Evolutionary conservation across 2,329 filamentous ascomycete genomes (phyloP).

Genomic region (Pseudogymnoascus sp.): DNA sequence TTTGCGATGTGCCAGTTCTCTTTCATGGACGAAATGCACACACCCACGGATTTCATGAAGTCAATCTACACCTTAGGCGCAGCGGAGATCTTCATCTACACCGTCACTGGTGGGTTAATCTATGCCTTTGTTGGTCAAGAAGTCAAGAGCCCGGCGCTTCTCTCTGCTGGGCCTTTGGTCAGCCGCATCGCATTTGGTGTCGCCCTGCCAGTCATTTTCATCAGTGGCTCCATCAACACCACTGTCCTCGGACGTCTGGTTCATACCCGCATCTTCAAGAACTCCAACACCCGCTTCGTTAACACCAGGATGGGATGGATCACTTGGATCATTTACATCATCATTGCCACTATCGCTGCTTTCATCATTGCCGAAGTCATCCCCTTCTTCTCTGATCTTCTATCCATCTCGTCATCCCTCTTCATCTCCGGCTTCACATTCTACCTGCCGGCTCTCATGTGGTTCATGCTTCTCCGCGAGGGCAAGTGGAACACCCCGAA

Average conservation of each 20-base stretch:
- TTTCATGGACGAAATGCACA: constrained; percentile 28
- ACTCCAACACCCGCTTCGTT: constrained; percentile 19
- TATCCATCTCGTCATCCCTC: constrained; percentile 26
- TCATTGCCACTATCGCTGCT: constrained; percentile 41
- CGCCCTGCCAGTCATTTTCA: constrained; percentile 54
- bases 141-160: constrained; percentile 52
- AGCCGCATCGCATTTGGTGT: constrained; percentile 53
- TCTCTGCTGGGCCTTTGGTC: constrained; percentile 43
- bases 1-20: constrained; percentile 24
- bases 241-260: constrained; percentile 39
- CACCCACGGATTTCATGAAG: constrained; percentile 30
- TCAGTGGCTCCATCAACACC: constrained; percentile 55
- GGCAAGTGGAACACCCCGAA: constrained; percentile 22
- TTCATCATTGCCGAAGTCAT: constrained; percentile 53
- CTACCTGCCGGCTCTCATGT: constrained; percentile 24
- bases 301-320: constrained; percentile 23
- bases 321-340: constrained; percentile 37
- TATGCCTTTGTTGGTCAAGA: constrained; percentile 51
- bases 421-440: constrained; percentile 26
- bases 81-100: constrained; percentile 48
- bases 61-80: constrained; percentile 43
- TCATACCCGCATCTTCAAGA: constrained; percentile 23
- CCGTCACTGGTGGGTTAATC: constrained; percentile 49
- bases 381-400: constrained; percentile 49
- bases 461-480: constrained; percentile 24